phyloP scores from a whole-genome alignment of 2,329 filamentous ascomycete species.

The Xylariaceae sp. region DNA sequence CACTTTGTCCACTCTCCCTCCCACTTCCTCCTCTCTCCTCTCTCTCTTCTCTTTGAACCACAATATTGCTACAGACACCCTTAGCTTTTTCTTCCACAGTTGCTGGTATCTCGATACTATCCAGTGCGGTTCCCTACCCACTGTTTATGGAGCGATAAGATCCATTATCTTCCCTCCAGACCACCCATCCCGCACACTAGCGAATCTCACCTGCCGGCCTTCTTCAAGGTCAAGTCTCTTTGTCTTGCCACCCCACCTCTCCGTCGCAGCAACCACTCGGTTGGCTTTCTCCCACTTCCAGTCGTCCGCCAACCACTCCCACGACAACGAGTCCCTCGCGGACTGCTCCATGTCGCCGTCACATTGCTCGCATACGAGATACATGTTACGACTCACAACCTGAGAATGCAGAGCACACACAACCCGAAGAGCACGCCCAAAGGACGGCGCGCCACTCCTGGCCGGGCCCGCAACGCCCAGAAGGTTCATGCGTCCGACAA shows the following conservation, averaged over 20 bases:
- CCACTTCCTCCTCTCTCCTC: too few relatives aligned
- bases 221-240: slow-evolving; percentile 6
- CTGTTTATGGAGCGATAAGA: background rate
- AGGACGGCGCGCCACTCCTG: slow-evolving; percentile 37
- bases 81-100: too few relatives aligned
- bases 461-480: slow-evolving; percentile 37
- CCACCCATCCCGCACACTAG: background rate
- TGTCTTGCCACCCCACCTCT: slow-evolving; percentile 12
- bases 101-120: background rate
- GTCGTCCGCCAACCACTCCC: background rate
- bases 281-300: background rate
- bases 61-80: background rate
- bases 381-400: slow-evolving; percentile 26
- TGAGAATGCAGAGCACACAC: slow-evolving; percentile 34
- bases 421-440: slow-evolving; percentile 35
- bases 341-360: slow-evolving; percentile 8
- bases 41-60: background rate
- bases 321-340: slow-evolving; percentile 5
- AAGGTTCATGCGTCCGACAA: slow-evolving; percentile 58
- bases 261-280: background rate
- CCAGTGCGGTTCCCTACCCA: background rate
- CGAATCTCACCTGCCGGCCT: background rate
- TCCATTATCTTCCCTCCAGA: background rate
- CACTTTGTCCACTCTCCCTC: background rate
- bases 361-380: slow-evolving; percentile 14